phyloP scores from a whole-genome alignment of 148 eudicot species.

The Vaccinium macrocarpon region DNA sequence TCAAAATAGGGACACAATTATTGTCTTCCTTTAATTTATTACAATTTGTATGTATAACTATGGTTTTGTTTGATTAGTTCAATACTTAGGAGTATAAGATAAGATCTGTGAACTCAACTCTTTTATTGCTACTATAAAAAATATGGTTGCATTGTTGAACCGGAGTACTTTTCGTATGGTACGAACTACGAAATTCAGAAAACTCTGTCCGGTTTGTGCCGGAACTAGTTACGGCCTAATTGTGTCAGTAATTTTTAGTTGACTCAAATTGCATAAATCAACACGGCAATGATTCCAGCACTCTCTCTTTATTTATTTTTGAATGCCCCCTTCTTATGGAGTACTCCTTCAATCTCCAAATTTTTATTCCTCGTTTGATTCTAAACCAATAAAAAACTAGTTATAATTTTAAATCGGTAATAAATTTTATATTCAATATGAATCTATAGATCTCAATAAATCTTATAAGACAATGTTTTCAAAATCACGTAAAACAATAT shows the following conservation, averaged over 20 bases:
- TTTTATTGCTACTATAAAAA: neutral
- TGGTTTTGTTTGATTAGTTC: neutral
- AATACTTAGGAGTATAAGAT: neutral
- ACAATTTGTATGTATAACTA: neutral
- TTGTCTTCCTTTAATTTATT: neutral
- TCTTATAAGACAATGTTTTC: no score
- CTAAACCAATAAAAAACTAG: no score
- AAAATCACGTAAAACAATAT: no score
- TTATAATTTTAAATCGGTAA: no score
- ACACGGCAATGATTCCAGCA: no score
- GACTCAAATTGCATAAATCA: neutral
- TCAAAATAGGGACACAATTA: neutral
- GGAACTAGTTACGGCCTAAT: neutral
- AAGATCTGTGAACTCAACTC: neutral
- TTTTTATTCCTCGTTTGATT: no score
- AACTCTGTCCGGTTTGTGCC: neutral
- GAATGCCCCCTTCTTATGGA: no score
- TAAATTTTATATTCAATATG: no score
- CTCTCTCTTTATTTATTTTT: no score
- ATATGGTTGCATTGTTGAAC: no score
- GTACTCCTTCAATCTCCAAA: no score
- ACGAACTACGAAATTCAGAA: neutral
- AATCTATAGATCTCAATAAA: no score
- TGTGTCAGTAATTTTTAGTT: neutral
- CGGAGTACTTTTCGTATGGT: neutral